Conservation (phyloP, 2,329 filamentous ascomycete species). For the Aspergillus niger region DNA sequence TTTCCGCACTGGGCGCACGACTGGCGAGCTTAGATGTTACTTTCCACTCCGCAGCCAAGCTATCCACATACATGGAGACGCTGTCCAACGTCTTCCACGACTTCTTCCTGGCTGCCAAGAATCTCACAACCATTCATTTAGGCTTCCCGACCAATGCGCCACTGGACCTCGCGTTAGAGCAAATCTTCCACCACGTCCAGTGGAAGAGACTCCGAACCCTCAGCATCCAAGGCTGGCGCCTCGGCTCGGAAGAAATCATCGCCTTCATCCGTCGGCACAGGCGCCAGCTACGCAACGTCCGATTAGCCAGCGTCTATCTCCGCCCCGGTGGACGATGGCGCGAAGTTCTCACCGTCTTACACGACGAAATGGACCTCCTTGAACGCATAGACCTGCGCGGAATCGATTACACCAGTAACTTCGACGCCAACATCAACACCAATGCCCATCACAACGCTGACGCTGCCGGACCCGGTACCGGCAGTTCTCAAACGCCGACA, state of each 20-base stretch:
- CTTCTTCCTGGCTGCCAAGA: slow-evolving; percentile 61
- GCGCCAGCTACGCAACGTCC: slow-evolving; percentile 59
- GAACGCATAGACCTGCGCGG: slow-evolving; percentile 65
- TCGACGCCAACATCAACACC: slow-evolving; percentile 44
- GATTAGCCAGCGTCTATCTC: slow-evolving; percentile 62
- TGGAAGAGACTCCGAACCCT: slow-evolving; percentile 65
- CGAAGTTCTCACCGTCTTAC: slow-evolving; percentile 59
- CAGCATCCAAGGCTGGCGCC: slow-evolving; percentile 65
- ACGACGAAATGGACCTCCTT: slow-evolving; percentile 58
- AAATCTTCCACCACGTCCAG: slow-evolving; percentile 63
- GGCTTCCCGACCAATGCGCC: slow-evolving; percentile 63
- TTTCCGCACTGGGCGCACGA: slow-evolving; percentile 57
- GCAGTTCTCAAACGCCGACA: slow-evolving; percentile 13
- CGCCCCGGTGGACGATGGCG: slow-evolving; percentile 63
- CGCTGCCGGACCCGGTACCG: slow-evolving; percentile 10
- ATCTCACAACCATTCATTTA: slow-evolving; percentile 64
- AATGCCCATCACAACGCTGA: background rate
- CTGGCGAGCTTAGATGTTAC: slow-evolving; percentile 65
- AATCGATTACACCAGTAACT: slow-evolving; percentile 61
- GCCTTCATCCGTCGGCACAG: slow-evolving; percentile 58
- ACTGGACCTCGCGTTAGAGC: slow-evolving; percentile 59
- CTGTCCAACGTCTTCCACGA: slow-evolving; percentile 60
- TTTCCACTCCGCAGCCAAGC: slow-evolving; percentile 60
- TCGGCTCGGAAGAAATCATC: slow-evolving; percentile 63
- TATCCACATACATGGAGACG: slow-evolving; percentile 59